Evolutionary conservation across 1,139 yeast genomes (phyloP).

Genomic region (Trichomonascaceae sp.): DNA sequence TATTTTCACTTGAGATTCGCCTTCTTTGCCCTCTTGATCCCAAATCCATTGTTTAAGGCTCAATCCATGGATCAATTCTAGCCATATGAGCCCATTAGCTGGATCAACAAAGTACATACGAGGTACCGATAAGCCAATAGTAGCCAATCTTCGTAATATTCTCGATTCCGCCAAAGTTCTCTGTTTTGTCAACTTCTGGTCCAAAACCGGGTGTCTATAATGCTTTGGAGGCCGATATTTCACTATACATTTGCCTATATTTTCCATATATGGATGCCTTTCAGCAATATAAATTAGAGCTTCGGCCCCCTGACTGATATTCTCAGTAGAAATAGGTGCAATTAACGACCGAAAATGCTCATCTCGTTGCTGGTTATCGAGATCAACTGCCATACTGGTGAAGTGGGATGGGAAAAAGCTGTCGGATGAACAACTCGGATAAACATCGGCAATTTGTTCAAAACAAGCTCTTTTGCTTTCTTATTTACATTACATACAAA

Average conservation of each 20-base stretch:
- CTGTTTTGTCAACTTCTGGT: constrained; percentile 65
- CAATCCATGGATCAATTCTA: constrained; percentile 59
- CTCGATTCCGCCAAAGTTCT: constrained; percentile 84
- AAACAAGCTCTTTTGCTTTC: not conserved
- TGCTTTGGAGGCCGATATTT: constrained; percentile 87
- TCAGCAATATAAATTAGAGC: constrained; percentile 68
- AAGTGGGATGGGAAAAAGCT: not conserved
- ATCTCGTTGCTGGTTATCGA: constrained; percentile 15
- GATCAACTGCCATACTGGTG: not conserved
- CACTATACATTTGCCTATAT: constrained; percentile 41
- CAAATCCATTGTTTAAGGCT: constrained; percentile 35
- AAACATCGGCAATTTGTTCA: not conserved
- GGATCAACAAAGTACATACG: constrained; percentile 65
- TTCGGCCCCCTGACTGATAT: constrained; percentile 86
- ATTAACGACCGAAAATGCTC: constrained; percentile 40
- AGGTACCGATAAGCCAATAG: constrained; percentile 61
- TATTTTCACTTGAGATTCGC: constrained; percentile 17
- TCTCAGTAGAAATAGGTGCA: constrained; percentile 39
- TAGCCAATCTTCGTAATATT: constrained; percentile 55
- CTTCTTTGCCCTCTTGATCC: constrained; percentile 26
- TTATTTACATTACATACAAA: constrained; percentile 1
- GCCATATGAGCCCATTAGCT: constrained; percentile 78
- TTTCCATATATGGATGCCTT: constrained; percentile 57
- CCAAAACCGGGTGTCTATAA: constrained; percentile 82
- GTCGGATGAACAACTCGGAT: not conserved